Evolutionary conservation across 1,139 yeast species (phyloP), one percentile per base, ranked within the genome.

Genomic region (Yamadazyma spencermartinsiae): DNA sequence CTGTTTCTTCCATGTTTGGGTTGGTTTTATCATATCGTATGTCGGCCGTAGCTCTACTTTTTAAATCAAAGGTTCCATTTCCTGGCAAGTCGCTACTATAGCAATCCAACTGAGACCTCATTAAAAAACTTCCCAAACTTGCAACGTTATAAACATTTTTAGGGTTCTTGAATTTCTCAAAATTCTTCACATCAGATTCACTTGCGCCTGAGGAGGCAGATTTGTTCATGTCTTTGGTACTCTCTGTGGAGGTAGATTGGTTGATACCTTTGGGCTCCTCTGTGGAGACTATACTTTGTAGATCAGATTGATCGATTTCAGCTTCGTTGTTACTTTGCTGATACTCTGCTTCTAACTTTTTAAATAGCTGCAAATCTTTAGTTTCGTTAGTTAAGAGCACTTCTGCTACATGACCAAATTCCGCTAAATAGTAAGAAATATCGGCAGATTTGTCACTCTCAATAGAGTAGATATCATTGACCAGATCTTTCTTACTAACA

Each of bases 101-200:
- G 47, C 97, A 89, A 61, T 92, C 98, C 43, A 92, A 70, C 59
- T 92, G 98, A 0, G 98, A 90, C 48, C 98, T 71, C 79, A 92
- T 74, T 19, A 92, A 58, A 48, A 92, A 86, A 31, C 74, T 72
- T 1, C 83, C 90, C 43, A 78, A 67, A 25, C 69, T 63, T 4
- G 95, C 80, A 60, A 87, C 89, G 54, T 89, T 92, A 55, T 89
- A 90, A 3, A 60, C 54, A 40, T 61, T 63, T 25, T 46, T 49
- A 0, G 59, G 52, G 31, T 41, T 43, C 14, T 48, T 45, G 54
- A 37, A 42, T 39, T 40, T 43, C 44, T 43, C 33, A 47, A 50
- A 24, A 21, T 44, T 36, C 25, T 30, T 11, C 7, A 28, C 3
- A 8, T 28, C 20, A 8, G 5, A 4, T 8, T 28, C 31, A 28